phyloP scores from a whole-genome alignment of 1,284 basidiomycete genomes.

The Sphaerobolus stellatus region DNA sequence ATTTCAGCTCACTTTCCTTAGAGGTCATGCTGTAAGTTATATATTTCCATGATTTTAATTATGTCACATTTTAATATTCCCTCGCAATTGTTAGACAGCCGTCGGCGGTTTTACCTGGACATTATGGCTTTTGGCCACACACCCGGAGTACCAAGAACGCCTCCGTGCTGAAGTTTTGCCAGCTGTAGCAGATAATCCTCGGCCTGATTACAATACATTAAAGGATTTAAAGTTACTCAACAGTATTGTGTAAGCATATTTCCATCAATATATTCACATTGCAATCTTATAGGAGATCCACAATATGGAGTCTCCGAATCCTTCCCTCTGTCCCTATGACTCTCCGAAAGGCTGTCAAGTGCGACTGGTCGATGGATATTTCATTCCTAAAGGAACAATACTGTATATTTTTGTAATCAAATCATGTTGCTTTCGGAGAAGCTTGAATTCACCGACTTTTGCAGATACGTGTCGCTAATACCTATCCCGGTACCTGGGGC shows the following conservation, averaged over 20 bases:
- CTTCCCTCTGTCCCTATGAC: constrained; percentile 49
- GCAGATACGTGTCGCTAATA: constrained; percentile 45
- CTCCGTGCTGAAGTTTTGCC: constrained; percentile 45
- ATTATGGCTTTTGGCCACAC: constrained; percentile 39
- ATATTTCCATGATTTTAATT: background rate
- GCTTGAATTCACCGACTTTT: background rate
- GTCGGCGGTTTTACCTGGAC: constrained; percentile 44
- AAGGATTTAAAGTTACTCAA: constrained; percentile 48
- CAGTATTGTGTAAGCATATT: constrained; percentile 44
- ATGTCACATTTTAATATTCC: background rate
- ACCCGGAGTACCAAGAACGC: constrained; percentile 37
- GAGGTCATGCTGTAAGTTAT: constrained; percentile 40
- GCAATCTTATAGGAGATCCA: background rate
- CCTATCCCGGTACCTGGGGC: constrained; percentile 17
- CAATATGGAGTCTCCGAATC: constrained; percentile 37
- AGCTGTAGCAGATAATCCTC: constrained; percentile 34
- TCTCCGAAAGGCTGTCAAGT: constrained; percentile 41
- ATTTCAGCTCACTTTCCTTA: constrained; percentile 48
- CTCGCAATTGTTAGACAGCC: constrained; percentile 38
- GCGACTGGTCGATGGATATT: constrained; percentile 44
- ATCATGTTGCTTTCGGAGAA: too few relatives aligned
- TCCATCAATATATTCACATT: background rate
- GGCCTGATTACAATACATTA: constrained; percentile 45
- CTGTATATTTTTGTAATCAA: constrained; percentile 44
- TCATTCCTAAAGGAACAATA: constrained; percentile 46